Base-by-base conservation (phyloP, 306 rosid species). In the Cucumis melo region DNA sequence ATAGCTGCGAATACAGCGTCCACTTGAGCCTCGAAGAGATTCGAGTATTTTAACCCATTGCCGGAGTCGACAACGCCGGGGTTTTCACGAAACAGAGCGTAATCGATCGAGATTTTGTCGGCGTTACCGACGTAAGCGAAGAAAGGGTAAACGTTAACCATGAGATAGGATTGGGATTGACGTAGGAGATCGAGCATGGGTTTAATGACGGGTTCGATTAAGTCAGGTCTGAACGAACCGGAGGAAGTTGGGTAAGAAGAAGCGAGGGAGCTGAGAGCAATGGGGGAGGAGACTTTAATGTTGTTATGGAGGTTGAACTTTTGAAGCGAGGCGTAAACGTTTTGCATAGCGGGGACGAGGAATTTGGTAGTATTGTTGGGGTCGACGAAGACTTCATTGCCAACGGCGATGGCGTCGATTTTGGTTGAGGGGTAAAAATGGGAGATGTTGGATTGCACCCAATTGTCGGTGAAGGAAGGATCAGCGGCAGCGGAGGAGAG, bases 1-100 rank as follows among this genome's bases (percentile, higher is more conserved):
- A 85, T 83, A 83, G 98, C 98, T 0, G 98, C 90, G 10, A 34
- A 84, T 65, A 93, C 96, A 19, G 98, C 98, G 77, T 93, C 98
- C 50, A 93, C 0, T 79, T 93, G 97, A 2, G 98, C 98, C 5
- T 88, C 93, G 1, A 93, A 76, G 0, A 93, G 76, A 46, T 65
- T 91, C 8, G 20, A 9, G 57, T 93, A 93, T 8, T 36, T 72
- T 0, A 93, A 82, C 2, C 97, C 96, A 68, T 89, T 91, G 6
- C 93, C 93, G 2, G 93, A 84, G 81, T 93, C 98, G 23, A 86
- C 82, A 0, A 85, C 87, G 0, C 98, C 98, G 0, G 87, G 68
- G 77, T 93, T 93, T 1, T 83, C 73, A 23, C 70, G 78, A 11
- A 89, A 86, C 20, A 91, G 72, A 0, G 97, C 88, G 86, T 93